Percentiles rank a stretch among this genome's conserved stretches.
phyloP scores from a whole-genome alignment of 345 rosid species.

The Syzygium oleosum region DNA sequence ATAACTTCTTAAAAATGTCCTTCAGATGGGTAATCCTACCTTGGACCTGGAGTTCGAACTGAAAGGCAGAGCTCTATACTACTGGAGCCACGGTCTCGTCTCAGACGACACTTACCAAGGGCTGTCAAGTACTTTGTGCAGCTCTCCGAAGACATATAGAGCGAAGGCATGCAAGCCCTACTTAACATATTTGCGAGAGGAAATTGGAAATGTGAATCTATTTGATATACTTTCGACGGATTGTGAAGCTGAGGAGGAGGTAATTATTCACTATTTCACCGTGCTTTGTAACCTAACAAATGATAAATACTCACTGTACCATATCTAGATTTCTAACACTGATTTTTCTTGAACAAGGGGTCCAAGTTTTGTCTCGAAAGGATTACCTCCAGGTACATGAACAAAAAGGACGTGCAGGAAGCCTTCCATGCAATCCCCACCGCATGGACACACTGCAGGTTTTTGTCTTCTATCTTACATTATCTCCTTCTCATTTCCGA shows the following conservation, averaged over 20 bases:
- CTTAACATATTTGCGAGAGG: background rate
- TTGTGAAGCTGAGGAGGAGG: background rate
- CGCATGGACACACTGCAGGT: background rate
- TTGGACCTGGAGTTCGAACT: background rate
- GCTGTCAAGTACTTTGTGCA: background rate
- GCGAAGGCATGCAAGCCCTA: background rate
- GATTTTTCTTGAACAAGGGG: background rate
- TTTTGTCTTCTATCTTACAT: background rate
- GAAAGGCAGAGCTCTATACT: background rate
- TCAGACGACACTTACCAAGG: background rate
- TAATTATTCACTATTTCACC: background rate
- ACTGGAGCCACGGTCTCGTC: background rate
- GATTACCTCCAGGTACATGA: background rate
- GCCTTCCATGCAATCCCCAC: background rate
- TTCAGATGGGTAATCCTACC: background rate
- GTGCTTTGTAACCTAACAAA: background rate
- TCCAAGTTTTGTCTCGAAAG: background rate
- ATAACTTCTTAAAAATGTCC: background rate
- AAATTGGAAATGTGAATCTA: background rate
- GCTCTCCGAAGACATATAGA: background rate
- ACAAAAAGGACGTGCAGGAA: background rate
- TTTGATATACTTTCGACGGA: background rate
- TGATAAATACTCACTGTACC: background rate
- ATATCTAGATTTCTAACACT: background rate
- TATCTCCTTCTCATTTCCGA: background rate